Evolutionary conservation across 1,284 basidiomycete genomes (phyloP), one percentile per base, ranked within the genome.

Genomic region (Irpex rosettiformis): DNA sequence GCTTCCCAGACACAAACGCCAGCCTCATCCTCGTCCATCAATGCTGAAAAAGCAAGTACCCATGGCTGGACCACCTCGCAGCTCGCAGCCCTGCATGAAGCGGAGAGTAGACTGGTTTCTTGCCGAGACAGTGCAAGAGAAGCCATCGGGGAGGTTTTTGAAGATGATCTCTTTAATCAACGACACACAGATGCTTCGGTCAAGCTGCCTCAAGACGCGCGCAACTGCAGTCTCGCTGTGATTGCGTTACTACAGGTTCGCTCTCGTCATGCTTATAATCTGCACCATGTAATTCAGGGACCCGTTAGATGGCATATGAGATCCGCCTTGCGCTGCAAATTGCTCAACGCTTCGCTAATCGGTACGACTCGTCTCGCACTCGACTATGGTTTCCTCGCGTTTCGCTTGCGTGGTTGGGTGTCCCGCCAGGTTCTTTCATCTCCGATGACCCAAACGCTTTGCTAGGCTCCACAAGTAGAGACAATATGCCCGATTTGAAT

Each of bases 361-460:
- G 67, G 10, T 75, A 78, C 62, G 70, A 76, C 37, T 66, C 65
- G 16, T 74, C 75, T 3, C 58, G 54, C 11, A 66, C 72, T 16
- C 75, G 75, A 10, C 67, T 81, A 2, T 81, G 79, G 77, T 70
- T 73, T 62, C 79, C 79, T 8, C 77, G 68, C 33, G 63, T 80
- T 25, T 75, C 78, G 8, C 66, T 71, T 30, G 73, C 75, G 5
- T 82, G 80, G 80, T 72, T 81, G 6, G 79, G 79, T 21, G 71
- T 77, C n/a, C 69, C 78, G 1, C 74, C 78, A 1, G 70, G 72
- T 2, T 69, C 73, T 2, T 69, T 76, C 45, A 69, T 79, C 37
- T 63, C 69, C 21, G 79, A 79, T 48, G 77, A 77, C 48, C 64
- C 67, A 11, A 69, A 68, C 8, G 48, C 24, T 7, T 27, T 51